A percentile compares a stretch with the other conserved stretches of the same genome.
These are phyloP conservation scores for Massariosphaeria phaeospora DNA, from an alignment of 495 filamentous ascomycete species.

Conservation along the genomic window DNA sequence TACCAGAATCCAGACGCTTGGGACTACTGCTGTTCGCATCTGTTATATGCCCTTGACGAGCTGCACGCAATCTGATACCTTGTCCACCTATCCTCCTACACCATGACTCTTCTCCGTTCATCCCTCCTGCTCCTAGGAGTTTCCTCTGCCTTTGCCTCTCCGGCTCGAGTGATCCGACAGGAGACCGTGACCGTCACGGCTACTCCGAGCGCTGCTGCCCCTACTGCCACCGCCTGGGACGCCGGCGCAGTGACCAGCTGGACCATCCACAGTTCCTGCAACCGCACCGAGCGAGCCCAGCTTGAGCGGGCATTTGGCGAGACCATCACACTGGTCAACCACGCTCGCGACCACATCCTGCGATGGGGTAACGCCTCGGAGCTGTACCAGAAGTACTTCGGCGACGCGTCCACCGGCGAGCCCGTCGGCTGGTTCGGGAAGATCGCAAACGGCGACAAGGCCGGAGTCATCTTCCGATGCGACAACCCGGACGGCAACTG, in stretches of 20 bases:
- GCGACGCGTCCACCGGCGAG: constrained; percentile 46
- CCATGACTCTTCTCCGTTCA: constrained; percentile 1
- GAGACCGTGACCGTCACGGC: background rate
- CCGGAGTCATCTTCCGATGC: constrained; percentile 50
- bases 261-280: constrained; percentile 54
- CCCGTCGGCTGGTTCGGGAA: constrained; percentile 52
- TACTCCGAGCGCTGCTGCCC: background rate
- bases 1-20: background rate
- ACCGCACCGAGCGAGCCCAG: constrained; percentile 48
- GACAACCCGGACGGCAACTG: constrained; percentile 58
- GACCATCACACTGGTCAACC: constrained; percentile 45
- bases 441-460: constrained; percentile 47
- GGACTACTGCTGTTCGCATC: background rate
- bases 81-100: background rate
- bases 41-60: background rate
- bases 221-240: constrained; percentile 15
- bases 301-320: constrained; percentile 49
- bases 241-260: constrained; percentile 27
- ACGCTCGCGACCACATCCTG: constrained; percentile 48
- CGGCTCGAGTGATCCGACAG: background rate
- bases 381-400: constrained; percentile 57
- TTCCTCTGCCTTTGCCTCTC: constrained; percentile 3
- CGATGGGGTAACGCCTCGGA: constrained; percentile 48
- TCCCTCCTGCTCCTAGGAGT: constrained; percentile 7
- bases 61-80: background rate